A percentile compares a stretch with the other conserved stretches of the same genome.
phyloP scores from a whole-genome alignment of 305 asterid species.

The Rubia tinctorum region DNA sequence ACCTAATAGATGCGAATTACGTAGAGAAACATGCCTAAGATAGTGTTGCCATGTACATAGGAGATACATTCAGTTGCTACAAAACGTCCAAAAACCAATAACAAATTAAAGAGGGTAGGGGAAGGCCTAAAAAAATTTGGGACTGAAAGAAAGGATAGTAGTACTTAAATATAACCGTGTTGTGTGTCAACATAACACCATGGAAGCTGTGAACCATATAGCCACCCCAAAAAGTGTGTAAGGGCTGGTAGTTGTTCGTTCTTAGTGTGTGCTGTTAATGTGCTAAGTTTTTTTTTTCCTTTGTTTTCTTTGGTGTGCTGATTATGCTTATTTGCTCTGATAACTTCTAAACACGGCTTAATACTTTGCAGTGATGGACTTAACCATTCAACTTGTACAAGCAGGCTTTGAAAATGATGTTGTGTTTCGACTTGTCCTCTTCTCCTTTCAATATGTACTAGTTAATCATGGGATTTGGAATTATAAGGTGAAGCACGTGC shows the following conservation, averaged over 20 bases:
- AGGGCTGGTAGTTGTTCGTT: not conserved
- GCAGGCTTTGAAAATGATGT: conserved; percentile 72
- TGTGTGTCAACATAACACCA: not conserved
- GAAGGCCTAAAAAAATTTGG: not conserved
- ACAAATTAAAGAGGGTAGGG: not conserved
- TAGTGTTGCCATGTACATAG: not conserved
- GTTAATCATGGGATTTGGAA: conserved; percentile 94
- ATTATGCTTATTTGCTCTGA: not conserved
- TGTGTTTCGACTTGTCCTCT: conserved; percentile 71
- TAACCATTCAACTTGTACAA: conserved; percentile 80
- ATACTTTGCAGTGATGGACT: conserved; percentile 73
- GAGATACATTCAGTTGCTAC: too few relatives aligned
- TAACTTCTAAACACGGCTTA: conserved; percentile 20
- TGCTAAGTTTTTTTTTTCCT: not conserved
- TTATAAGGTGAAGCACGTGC: conserved; percentile 76
- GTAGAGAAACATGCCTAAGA: not conserved
- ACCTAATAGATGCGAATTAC: not conserved
- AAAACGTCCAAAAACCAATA: not conserved
- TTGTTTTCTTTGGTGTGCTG: not conserved
- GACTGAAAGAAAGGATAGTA: not conserved
- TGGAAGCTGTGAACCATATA: not conserved
- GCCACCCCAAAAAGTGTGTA: not conserved
- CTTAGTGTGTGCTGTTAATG: not conserved
- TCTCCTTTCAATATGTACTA: conserved; percentile 90
- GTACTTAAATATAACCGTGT: too few relatives aligned